phyloP scores from a whole-genome alignment of 2,329 filamentous ascomycete species.

The Epichloe gansuensis region DNA sequence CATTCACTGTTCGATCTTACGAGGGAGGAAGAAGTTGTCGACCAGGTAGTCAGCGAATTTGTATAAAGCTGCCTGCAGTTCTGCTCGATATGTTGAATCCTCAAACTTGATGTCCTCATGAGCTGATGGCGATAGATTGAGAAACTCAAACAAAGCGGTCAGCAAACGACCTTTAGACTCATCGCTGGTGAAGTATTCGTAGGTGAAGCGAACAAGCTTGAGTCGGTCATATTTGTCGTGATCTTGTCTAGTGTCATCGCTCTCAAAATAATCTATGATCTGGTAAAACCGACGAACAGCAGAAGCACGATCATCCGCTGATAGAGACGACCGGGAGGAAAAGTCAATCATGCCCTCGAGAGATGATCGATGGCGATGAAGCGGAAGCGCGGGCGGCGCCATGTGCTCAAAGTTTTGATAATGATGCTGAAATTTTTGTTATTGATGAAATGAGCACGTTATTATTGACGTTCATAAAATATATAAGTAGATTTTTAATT shows the following conservation, averaged over 20 bases:
- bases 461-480: too few species aligned
- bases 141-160: background rate
- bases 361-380: constrained; percentile 1
- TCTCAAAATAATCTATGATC: too few species aligned
- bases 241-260: too few species aligned
- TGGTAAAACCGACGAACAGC: too few species aligned
- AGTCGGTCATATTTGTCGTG: background rate
- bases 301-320: too few species aligned
- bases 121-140: background rate
- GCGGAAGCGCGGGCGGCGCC: background rate
- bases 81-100: too few species aligned
- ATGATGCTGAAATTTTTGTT: too few species aligned
- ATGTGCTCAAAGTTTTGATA: too few species aligned
- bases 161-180: constrained; percentile 2
- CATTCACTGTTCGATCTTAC: background rate
- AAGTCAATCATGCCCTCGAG: constrained; percentile 2
- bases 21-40: constrained; percentile 8
- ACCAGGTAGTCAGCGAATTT: constrained; percentile 5
- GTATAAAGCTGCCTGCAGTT: background rate
- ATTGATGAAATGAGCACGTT: too few species aligned
- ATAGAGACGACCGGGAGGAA: background rate
- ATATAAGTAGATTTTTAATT: too few species aligned
- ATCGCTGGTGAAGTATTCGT: background rate
- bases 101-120: too few species aligned
- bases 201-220: background rate